phyloP scores from a whole-genome alignment of 2,329 filamentous ascomycete species.

The Nannizziopsis arthrosporioides region DNA sequence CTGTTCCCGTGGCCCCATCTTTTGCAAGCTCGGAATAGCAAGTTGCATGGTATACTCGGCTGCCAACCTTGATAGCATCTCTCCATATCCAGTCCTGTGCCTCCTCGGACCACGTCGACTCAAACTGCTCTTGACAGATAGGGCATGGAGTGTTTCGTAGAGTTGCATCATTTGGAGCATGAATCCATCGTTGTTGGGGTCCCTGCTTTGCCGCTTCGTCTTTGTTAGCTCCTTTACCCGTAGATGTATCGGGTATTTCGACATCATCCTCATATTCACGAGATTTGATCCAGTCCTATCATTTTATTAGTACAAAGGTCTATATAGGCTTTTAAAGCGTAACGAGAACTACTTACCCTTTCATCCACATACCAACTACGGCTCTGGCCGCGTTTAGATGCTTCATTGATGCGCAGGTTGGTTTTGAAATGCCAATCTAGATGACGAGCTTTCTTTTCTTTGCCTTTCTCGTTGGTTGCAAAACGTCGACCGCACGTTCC shows the following conservation, averaged over 20 bases:
- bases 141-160: slow-evolving; percentile 70
- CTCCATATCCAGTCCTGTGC: slow-evolving; percentile 96
- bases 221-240: slow-evolving; percentile 31
- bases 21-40: slow-evolving; percentile 75
- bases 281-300: slow-evolving; percentile 77
- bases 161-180: slow-evolving; percentile 66
- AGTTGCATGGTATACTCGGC: slow-evolving; percentile 75
- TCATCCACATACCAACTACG: slow-evolving; percentile 93
- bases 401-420: slow-evolving; percentile 77
- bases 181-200: slow-evolving; percentile 59
- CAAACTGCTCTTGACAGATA: slow-evolving; percentile 91
- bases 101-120: slow-evolving; percentile 82
- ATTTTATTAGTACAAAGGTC: slow-evolving; percentile 16
- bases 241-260: slow-evolving; percentile 33
- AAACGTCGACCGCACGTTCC: slow-evolving; percentile 87
- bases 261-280: slow-evolving; percentile 62
- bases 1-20: slow-evolving; percentile 38
- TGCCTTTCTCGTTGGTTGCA: slow-evolving; percentile 61
- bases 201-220: slow-evolving; percentile 40
- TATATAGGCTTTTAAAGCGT: not conserved
- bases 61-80: slow-evolving; percentile 68
- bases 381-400: slow-evolving; percentile 74
- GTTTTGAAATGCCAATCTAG: slow-evolving; percentile 98
- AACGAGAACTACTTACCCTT: slow-evolving; percentile 45
- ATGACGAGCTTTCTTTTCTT: slow-evolving; percentile 75